Evolutionary conservation across 305 asterid species (phyloP).

Genomic region (Rubia balearica): DNA sequence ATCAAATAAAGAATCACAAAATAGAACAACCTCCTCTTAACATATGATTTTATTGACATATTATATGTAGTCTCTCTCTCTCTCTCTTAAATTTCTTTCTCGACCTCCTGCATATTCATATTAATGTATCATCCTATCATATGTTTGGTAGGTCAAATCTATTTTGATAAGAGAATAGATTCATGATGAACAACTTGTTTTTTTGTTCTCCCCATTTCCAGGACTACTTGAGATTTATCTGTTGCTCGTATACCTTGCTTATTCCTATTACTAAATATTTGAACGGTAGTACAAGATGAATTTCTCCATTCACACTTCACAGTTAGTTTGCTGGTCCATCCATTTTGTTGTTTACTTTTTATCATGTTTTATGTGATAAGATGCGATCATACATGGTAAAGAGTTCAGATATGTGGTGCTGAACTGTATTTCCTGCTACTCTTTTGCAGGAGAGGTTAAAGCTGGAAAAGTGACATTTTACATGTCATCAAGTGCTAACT

Average conservation of each 20-base stretch:
- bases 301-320: not conserved
- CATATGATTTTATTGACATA: too few relatives aligned
- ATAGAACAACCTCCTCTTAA: too few relatives aligned
- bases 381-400: not conserved
- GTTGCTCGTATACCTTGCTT: not conserved
- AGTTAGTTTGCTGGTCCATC: not conserved
- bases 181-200: not conserved
- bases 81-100: too few relatives aligned
- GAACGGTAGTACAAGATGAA: not conserved
- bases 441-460: constrained; percentile 50
- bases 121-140: too few relatives aligned
- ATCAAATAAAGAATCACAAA: constrained; percentile 32
- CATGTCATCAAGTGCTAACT: constrained; percentile 50
- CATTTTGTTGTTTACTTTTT: not conserved
- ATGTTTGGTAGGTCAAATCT: not conserved
- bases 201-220: not conserved
- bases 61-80: too few relatives aligned
- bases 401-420: not conserved
- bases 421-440: constrained; percentile 2
- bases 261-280: not conserved
- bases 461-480: constrained; percentile 56
- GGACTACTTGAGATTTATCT: not conserved
- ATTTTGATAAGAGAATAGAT: not conserved
- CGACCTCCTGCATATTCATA: too few relatives aligned
- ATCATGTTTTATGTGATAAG: not conserved